phyloP scores from a whole-genome alignment of 225 moss, liverwort and hornwort species.

The Physcomitrellopsis africana region DNA sequence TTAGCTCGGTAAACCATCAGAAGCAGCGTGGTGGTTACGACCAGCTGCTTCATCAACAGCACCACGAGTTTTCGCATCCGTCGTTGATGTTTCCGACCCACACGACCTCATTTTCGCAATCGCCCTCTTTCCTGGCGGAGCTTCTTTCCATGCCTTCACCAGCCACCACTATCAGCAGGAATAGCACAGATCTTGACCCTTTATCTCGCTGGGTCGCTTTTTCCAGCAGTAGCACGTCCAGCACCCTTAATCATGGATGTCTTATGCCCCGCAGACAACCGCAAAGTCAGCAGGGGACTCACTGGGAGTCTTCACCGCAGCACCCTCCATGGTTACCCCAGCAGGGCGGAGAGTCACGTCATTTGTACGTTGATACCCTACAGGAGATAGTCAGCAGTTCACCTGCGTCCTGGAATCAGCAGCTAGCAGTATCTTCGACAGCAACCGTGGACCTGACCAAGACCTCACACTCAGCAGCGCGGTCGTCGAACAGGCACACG shows the following conservation, averaged over 20 bases:
- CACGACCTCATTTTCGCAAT: conserved; percentile 26
- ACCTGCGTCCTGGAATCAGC: conserved; percentile 22
- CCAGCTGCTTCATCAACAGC: conserved; percentile 3
- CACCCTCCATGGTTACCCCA: conserved; percentile 32
- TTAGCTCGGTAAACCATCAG: conserved; percentile 14
- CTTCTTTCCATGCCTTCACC: conserved; percentile 41
- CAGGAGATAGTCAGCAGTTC: conserved; percentile 30
- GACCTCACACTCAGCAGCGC: conserved; percentile 22
- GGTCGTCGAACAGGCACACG: conserved; percentile 22
- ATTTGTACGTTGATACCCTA: conserved; percentile 35
- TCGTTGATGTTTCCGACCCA: conserved; percentile 17
- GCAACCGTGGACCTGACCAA: not conserved
- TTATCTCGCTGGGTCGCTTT: conserved; percentile 15
- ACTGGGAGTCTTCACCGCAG: conserved; percentile 35
- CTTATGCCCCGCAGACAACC: conserved; percentile 5
- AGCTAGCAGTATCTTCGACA: not conserved
- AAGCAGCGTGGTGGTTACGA: conserved; percentile 23
- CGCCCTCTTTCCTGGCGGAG: conserved; percentile 30
- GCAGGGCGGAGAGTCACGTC: conserved; percentile 4
- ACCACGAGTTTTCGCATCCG: conserved; percentile 17
- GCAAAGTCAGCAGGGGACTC: conserved; percentile 23
- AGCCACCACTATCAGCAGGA: conserved; percentile 20
- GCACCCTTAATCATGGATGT: conserved; percentile 21
- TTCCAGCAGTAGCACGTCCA: not conserved
- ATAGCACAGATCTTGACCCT: conserved; percentile 12